Evolutionary conservation across 495 filamentous ascomycete genomes (phyloP).

Genomic region (Talaromyces nanjingensis): DNA sequence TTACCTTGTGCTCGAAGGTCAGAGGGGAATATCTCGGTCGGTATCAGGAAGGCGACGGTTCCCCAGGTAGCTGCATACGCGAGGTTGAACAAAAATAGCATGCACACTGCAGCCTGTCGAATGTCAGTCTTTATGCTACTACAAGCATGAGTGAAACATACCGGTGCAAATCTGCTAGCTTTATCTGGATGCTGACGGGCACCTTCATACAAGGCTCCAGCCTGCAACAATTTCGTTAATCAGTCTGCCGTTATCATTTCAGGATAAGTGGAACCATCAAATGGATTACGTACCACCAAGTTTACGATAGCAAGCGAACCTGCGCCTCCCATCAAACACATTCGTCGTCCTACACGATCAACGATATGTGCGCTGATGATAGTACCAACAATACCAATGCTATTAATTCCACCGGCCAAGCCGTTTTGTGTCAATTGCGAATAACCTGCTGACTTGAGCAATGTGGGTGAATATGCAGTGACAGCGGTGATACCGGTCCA

Average conservation of each 20-base stretch:
- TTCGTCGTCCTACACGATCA: too few relatives aligned
- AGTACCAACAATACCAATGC: slow-evolving; percentile 40
- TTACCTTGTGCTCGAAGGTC: slow-evolving; percentile 48
- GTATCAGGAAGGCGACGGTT: slow-evolving; percentile 46
- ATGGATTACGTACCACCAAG: slow-evolving; percentile 19
- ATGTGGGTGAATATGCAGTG: slow-evolving; percentile 37
- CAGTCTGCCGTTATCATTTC: neutral
- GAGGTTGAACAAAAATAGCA: slow-evolving; percentile 48
- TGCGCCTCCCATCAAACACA: slow-evolving; percentile 35
- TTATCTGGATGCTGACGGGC: slow-evolving; percentile 24
- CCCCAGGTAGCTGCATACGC: slow-evolving; percentile 50
- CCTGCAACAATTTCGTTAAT: slow-evolving; percentile 13
- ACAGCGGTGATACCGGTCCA: slow-evolving; percentile 44
- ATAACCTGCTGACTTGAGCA: slow-evolving; percentile 30
- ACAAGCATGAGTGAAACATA: slow-evolving; percentile 23
- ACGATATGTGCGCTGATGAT: too few relatives aligned
- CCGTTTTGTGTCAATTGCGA: slow-evolving; percentile 36
- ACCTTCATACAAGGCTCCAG: slow-evolving; percentile 33
- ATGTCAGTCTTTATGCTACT: neutral
- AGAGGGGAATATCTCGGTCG: slow-evolving; percentile 47
- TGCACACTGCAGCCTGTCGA: slow-evolving; percentile 9
- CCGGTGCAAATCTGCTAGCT: slow-evolving; percentile 32
- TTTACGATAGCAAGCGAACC: slow-evolving; percentile 26
- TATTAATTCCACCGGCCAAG: slow-evolving; percentile 47
- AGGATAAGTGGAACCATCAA: too few relatives aligned